Base-by-base conservation (phyloP, 2,329 filamentous ascomycete genomes). In the Trichoderma atrobrunneum region DNA sequence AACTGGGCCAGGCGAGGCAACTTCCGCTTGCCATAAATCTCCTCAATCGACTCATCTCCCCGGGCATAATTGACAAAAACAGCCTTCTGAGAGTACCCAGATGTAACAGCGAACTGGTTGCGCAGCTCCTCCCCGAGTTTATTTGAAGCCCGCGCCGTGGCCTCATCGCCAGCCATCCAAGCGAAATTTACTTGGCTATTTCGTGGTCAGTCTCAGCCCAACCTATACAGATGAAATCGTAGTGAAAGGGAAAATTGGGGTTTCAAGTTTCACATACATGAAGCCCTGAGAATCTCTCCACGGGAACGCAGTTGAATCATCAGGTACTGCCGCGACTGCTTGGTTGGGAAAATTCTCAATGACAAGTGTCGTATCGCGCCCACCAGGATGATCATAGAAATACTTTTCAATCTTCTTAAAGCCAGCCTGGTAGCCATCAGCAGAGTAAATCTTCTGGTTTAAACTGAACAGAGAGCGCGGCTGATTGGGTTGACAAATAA, bases 241-340 rank as follows among this genome's bases (percentile, higher is more conserved):
- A n/a, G 3, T n/a, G 39, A n/a, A 43, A 4, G 3, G 3, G 7
- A 43, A n/a, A 43, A 43, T 7, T 16, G 1, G 3, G 8, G 0
- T 39, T 5, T 7, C 16, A 5, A 7, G 63, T 2, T 21, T 36
- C 5, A 43, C 62, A 61, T 69, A 69, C 66, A 69, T 34, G 28
- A 69, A 69, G 26, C 66, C 66, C 56, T 43, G 34, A 10, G 61
- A 30, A 24, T 69, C 66, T 61, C 66, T 69, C 66, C 66, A 69
- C 1, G 66, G 66, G n/a, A 60, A 69, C 3, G 26, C 14, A 1
- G 66, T 69, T 18, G 56, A 30, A 8, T 24, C 51, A 34, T 60
- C 36, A 26, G 66, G 66, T 11, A 69, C 36, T 4, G 66, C 56
- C 34, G 56, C 66, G n/a, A 60, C 36, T 2, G 66, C 66, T 3